phyloP scores from a whole-genome alignment of 2,329 filamentous ascomycete genomes.

The Tolypocladium sp. region DNA sequence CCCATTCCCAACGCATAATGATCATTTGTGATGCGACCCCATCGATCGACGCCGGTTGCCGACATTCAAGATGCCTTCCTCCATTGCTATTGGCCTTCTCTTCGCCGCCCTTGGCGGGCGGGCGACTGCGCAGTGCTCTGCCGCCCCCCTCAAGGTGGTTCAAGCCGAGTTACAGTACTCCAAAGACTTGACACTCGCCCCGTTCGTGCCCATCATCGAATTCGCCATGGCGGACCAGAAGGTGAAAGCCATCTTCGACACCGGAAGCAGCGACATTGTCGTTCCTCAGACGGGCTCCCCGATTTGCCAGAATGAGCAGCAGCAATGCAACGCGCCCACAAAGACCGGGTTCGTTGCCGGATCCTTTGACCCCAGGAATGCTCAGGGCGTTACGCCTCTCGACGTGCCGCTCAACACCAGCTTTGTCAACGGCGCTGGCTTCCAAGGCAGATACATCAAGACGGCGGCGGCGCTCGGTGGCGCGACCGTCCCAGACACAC shows the following conservation, averaged over 20 bases:
- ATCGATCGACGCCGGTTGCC: too few relatives aligned
- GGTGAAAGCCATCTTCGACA: constrained; percentile 1
- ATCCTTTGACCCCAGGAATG: neutral
- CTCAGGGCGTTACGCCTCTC: neutral
- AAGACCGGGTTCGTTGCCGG: neutral
- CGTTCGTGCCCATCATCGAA: constrained; percentile 2
- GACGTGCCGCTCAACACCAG: neutral
- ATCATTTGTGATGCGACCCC: neutral
- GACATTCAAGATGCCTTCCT: neutral
- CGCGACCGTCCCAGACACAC: neutral
- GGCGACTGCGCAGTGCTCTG: neutral
- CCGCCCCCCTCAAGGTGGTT: neutral
- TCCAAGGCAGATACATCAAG: constrained; percentile 1
- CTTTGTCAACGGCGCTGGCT: neutral
- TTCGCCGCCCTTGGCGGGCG: neutral
- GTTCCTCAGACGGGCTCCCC: neutral
- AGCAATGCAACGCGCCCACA: neutral
- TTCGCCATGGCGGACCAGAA: neutral
- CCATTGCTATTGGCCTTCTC: neutral
- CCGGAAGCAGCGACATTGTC: neutral
- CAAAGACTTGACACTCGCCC: neutral
- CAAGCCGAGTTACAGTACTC: neutral
- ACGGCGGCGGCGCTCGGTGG: neutral
- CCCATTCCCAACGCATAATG: neutral
- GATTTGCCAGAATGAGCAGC: neutral